These are phyloP conservation scores for Pyricularia pennisetigena DNA, from an alignment of 2,329 filamentous ascomycete genomes.

Conservation along the genomic window DNA sequence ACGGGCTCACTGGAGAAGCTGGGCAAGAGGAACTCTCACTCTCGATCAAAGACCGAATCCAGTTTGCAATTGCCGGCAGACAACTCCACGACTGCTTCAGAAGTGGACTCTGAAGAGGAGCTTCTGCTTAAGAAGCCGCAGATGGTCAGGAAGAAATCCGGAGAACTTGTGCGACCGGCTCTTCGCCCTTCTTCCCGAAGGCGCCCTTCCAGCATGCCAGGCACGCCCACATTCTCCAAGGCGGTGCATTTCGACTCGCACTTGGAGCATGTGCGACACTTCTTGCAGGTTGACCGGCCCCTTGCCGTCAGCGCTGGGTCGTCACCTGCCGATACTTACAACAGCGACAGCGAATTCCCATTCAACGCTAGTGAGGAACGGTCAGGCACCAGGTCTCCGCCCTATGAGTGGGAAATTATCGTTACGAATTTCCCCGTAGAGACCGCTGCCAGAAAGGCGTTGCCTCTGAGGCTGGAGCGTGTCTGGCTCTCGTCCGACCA, in stretches of 20 bases:
- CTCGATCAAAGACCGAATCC: slow-evolving; percentile 47
- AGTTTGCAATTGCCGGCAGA: slow-evolving; percentile 33
- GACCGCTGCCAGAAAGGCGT: slow-evolving; percentile 47
- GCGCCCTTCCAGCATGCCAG: slow-evolving; percentile 91
- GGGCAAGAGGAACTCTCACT: slow-evolving; percentile 34
- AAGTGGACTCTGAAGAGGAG: slow-evolving; percentile 55
- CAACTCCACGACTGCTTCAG: slow-evolving; percentile 41
- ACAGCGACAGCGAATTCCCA: slow-evolving; percentile 82
- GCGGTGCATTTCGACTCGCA: slow-evolving; percentile 98
- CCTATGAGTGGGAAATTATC: slow-evolving; percentile 80
- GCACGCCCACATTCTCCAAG: slow-evolving; percentile 91
- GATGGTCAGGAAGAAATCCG: slow-evolving; percentile 97
- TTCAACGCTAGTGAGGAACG: slow-evolving; percentile 42
- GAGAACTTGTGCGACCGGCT: slow-evolving; percentile 88
- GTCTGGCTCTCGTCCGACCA: slow-evolving; percentile 84
- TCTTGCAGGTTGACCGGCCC: slow-evolving; percentile 85
- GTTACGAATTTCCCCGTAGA: slow-evolving; percentile 74
- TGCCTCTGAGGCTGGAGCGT: slow-evolving; percentile 72
- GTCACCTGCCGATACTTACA: slow-evolving; percentile 81
- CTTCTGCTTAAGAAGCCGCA: slow-evolving; percentile 67
- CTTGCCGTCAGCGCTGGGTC: slow-evolving; percentile 93
- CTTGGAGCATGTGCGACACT: slow-evolving; percentile 91
- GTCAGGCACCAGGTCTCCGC: slow-evolving; percentile 26
- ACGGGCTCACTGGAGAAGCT: slow-evolving; percentile 33
- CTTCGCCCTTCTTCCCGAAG: slow-evolving; percentile 70